Conservation (phyloP, 2,329 filamentous ascomycete genomes). For the Myrmaecium sp. region DNA sequence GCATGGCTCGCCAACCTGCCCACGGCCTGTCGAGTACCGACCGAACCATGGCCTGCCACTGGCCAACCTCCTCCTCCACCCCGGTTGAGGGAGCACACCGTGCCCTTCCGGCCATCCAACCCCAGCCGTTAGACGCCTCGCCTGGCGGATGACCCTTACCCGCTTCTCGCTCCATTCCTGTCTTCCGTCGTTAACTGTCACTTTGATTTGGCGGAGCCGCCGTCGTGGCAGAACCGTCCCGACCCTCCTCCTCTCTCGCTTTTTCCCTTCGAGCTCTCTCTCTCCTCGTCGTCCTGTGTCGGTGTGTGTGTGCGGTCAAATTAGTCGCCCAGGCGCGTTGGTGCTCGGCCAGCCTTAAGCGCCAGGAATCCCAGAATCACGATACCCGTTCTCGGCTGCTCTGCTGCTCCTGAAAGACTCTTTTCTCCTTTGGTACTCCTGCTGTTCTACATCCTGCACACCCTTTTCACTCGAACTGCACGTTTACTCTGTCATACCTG, state of each 20-base stretch:
- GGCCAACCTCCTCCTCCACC: slow-evolving; percentile 8
- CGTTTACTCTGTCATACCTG: slow-evolving; percentile 14
- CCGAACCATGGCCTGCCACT: slow-evolving; percentile 13
- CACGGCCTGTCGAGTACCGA: slow-evolving; percentile 10
- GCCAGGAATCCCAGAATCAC: too few relatives aligned
- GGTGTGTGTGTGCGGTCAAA: too few relatives aligned
- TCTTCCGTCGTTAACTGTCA: too few relatives aligned
- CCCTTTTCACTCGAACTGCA: slow-evolving; percentile 18
- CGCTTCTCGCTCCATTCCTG: too few relatives aligned
- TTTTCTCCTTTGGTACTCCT: slow-evolving; percentile 8
- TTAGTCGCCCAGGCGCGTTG: too few relatives aligned
- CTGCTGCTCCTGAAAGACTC: slow-evolving; percentile 13
- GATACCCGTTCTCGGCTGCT: slow-evolving; percentile 10
- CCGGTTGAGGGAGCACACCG: slow-evolving; percentile 5
- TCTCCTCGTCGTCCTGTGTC: too few relatives aligned
- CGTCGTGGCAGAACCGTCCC: too few relatives aligned
- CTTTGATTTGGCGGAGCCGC: too few relatives aligned
- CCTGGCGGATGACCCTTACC: too few relatives aligned
- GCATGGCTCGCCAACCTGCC: slow-evolving; percentile 7
- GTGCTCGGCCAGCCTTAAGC: too few relatives aligned
- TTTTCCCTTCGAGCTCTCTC: too few relatives aligned
- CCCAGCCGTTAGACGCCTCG: slow-evolving; percentile 19
- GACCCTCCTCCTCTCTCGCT: too few relatives aligned
- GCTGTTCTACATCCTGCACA: slow-evolving; percentile 10
- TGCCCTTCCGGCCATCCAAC: slow-evolving; percentile 12